A percentile compares a stretch with the other conserved stretches of the same genome.
Conservation (phyloP, 305 asterid species). For the Euphrasia arctica region DNA sequence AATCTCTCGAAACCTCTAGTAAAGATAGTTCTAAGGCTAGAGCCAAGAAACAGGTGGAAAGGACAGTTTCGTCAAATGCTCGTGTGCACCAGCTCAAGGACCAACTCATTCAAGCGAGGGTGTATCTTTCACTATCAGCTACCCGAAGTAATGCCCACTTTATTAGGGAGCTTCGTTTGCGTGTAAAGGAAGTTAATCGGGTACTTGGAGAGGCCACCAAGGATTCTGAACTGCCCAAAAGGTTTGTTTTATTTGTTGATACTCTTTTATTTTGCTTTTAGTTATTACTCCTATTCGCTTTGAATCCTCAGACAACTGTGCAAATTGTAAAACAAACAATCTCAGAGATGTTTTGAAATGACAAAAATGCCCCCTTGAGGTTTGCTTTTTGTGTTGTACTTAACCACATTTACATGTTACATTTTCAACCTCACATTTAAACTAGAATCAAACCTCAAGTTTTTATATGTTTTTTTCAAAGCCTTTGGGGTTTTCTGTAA, state of each 20-base stretch:
- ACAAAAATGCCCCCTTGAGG: too few species aligned
- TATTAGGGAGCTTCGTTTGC: slow-evolving; percentile 68
- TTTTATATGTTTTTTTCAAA: too few species aligned
- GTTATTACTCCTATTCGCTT: too few species aligned
- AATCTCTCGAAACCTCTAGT: slow-evolving; percentile 28
- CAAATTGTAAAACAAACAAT: too few species aligned
- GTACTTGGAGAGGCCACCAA: slow-evolving; percentile 64
- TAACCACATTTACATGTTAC: too few species aligned
- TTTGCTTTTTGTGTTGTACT: too few species aligned
- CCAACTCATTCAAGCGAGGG: slow-evolving; percentile 60
- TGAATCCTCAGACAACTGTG: too few species aligned
- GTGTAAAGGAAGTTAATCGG: slow-evolving; percentile 65
- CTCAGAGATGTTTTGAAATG: too few species aligned
- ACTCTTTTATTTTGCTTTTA: too few species aligned
- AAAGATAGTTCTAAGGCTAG: slow-evolving; percentile 34
- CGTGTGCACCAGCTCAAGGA: slow-evolving; percentile 69
- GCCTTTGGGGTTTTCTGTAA: too few species aligned
- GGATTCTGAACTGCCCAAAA: slow-evolving; percentile 71
- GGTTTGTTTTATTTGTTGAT: slow-evolving; percentile 35
- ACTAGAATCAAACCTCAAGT: too few species aligned
- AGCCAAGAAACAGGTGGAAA: slow-evolving; percentile 40
- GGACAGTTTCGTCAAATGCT: slow-evolving; percentile 37
- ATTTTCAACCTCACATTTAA: too few species aligned
- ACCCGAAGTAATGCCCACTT: slow-evolving; percentile 60
- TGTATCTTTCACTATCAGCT: slow-evolving; percentile 66